Conservation (phyloP, 768 basidiomycete genomes). For the Kwoniella bestiolae region DNA sequence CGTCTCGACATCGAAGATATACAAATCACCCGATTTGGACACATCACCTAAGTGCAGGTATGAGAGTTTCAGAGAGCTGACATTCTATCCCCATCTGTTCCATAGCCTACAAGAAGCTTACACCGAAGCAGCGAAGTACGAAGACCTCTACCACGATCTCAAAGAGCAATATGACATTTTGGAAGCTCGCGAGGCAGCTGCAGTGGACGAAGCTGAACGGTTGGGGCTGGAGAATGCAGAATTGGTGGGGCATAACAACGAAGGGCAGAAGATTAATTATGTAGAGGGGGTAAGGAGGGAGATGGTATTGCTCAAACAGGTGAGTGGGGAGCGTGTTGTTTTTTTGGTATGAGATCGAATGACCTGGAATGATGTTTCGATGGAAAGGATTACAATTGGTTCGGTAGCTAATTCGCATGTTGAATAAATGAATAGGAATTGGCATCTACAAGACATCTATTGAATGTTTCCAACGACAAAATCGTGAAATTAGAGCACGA, state of each 20-base stretch:
- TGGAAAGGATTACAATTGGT: too few relatives aligned
- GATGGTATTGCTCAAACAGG: conserved; percentile 78
- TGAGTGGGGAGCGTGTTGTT: conserved; percentile 60
- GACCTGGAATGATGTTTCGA: neutral
- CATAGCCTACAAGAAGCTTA: conserved; percentile 64
- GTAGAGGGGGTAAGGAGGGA: conserved; percentile 82
- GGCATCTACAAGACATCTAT: conserved; percentile 40
- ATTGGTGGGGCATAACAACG: conserved; percentile 81
- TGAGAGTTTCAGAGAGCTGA: too few relatives aligned
- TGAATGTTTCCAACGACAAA: conserved; percentile 42
- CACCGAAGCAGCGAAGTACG: conserved; percentile 67
- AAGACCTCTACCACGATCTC: conserved; percentile 72
- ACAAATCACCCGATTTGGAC: too few relatives aligned
- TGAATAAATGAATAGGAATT: conserved; percentile 48
- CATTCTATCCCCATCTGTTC: too few relatives aligned
- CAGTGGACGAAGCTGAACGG: conserved; percentile 76
- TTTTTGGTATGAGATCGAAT: too few relatives aligned
- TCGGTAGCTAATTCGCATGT: too few relatives aligned
- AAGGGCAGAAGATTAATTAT: conserved; percentile 82
- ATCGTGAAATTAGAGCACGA: conserved; percentile 31
- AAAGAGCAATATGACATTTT: conserved; percentile 69
- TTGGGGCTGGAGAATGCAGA: conserved; percentile 82
- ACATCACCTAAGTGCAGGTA: too few relatives aligned
- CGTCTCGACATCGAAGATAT: too few relatives aligned
- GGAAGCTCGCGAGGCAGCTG: conserved; percentile 71